phyloP scores from a whole-genome alignment of 2,329 filamentous ascomycete genomes.

The Albifimbria verrucaria region DNA sequence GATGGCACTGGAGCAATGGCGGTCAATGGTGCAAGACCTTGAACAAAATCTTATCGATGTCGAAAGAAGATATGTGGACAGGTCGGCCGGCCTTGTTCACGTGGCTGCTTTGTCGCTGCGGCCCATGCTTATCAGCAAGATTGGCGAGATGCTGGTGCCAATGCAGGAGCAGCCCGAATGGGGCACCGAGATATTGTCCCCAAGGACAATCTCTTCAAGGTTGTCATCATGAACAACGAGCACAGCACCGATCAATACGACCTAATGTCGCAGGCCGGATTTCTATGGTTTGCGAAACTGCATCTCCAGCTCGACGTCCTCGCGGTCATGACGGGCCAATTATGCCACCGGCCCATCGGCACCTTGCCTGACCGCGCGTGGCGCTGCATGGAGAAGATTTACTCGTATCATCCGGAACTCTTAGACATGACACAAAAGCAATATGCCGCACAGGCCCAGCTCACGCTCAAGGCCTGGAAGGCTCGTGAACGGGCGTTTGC shows the following conservation, averaged over 20 bases:
- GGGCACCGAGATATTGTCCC: conserved; percentile 46
- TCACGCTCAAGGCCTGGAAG: conserved; percentile 51
- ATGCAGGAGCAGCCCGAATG: conserved; percentile 45
- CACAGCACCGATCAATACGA: conserved; percentile 43
- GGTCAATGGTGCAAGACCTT: conserved; percentile 37
- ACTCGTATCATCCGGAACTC: conserved; percentile 47
- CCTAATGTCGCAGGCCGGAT: conserved; percentile 40
- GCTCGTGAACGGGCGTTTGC: conserved; percentile 41
- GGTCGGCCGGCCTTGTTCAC: conserved; percentile 50
- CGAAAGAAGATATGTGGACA: conserved; percentile 48
- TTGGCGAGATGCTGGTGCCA: conserved; percentile 45
- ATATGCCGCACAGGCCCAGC: conserved; percentile 41
- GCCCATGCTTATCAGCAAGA: conserved; percentile 45
- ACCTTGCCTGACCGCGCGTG: conserved; percentile 52
- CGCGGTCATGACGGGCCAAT: conserved; percentile 51
- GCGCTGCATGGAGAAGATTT: conserved; percentile 43
- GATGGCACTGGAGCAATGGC: conserved; percentile 36
- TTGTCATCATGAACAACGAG: conserved; percentile 47
- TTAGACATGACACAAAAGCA: conserved; percentile 44
- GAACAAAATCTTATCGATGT: conserved; percentile 41
- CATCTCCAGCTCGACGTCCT: conserved; percentile 57
- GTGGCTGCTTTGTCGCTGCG: conserved; percentile 46
- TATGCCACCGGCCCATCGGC: conserved; percentile 46
- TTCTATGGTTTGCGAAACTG: conserved; percentile 52
- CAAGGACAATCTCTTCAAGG: conserved; percentile 54